These are phyloP conservation scores for Austroboletus olivaceoglutinosus DNA, from an alignment of 1,284 basidiomycete species.

Conservation along the genomic window DNA sequence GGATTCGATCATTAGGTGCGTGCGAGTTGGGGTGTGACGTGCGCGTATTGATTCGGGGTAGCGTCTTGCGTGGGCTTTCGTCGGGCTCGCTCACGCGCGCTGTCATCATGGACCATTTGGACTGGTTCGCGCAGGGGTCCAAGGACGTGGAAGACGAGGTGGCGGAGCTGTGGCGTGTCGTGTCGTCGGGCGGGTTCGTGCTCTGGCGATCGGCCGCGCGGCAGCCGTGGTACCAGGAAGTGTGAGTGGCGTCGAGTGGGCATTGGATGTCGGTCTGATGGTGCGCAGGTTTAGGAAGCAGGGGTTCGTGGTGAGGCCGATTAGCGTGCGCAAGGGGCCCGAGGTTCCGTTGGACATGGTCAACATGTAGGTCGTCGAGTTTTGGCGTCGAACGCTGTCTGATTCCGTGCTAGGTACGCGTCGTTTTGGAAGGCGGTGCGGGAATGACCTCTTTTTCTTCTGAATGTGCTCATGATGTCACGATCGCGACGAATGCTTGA, in stretches of 20 bases:
- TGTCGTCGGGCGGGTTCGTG: constrained; percentile 62
- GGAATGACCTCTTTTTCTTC: constrained; percentile 5
- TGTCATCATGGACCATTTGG: constrained; percentile 81
- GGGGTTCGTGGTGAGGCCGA: constrained; percentile 48
- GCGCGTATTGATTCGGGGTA: constrained; percentile 20
- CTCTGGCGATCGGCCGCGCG: constrained; percentile 73
- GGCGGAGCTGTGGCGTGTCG: constrained; percentile 57
- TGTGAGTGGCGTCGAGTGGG: no score
- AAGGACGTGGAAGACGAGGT: constrained; percentile 64
- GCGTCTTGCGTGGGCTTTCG: constrained; percentile 58
- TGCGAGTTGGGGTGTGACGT: not conserved
- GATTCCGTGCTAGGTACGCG: constrained; percentile 24
- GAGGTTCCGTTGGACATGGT: constrained; percentile 58
- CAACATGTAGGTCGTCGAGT: constrained; percentile 61
- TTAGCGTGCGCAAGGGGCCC: constrained; percentile 43
- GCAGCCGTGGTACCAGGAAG: constrained; percentile 72
- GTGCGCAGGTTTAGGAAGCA: constrained; percentile 43
- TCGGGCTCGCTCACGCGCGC: constrained; percentile 57
- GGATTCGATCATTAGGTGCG: constrained; percentile 70
- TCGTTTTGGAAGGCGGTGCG: constrained; percentile 35
- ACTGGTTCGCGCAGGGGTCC: constrained; percentile 68
- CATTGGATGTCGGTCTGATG: no score
- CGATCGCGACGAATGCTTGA: no score
- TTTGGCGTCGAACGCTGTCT: no score
- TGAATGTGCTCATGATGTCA: not conserved